Conservation (phyloP, 176 grass and related monocot species). For the Thinopyrum elongatum region DNA sequence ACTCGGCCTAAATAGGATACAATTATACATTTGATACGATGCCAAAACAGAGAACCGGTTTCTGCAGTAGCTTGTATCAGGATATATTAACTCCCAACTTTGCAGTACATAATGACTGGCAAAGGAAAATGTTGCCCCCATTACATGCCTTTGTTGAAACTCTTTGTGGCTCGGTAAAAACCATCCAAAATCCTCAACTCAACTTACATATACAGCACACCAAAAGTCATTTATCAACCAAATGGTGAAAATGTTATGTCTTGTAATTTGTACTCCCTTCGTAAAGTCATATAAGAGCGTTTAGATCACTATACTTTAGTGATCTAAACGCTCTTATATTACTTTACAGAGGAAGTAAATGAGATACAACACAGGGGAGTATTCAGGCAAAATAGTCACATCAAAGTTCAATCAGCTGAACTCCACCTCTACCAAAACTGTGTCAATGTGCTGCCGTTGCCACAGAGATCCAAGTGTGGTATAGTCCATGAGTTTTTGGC, state of each 20-base stretch:
- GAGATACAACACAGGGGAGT: neutral
- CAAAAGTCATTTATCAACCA: neutral
- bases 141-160: neutral
- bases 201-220: neutral
- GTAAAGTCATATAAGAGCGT: no score
- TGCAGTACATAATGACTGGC: neutral
- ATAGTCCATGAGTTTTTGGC: slow-evolving; percentile 49
- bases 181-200: neutral
- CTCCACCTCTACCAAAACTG: neutral
- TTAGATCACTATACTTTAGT: no score
- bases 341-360: no score
- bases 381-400: neutral
- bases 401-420: neutral
- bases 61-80: neutral
- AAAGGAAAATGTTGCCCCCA: neutral
- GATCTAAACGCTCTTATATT: no score
- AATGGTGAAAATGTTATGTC: slow-evolving; percentile 9
- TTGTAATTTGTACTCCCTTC: neutral
- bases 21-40: neutral
- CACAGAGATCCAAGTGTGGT: slow-evolving; percentile 52
- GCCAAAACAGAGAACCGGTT: neutral
- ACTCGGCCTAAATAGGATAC: neutral
- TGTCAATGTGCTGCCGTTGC: slow-evolving; percentile 41
- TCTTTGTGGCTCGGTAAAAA: neutral
- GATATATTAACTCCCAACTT: neutral